Percentiles rank a stretch among this genome's conserved stretches.
These are phyloP conservation scores for Platanus orientalis DNA, from an alignment of 164 flowering plant genomes.

Conservation along the genomic window DNA sequence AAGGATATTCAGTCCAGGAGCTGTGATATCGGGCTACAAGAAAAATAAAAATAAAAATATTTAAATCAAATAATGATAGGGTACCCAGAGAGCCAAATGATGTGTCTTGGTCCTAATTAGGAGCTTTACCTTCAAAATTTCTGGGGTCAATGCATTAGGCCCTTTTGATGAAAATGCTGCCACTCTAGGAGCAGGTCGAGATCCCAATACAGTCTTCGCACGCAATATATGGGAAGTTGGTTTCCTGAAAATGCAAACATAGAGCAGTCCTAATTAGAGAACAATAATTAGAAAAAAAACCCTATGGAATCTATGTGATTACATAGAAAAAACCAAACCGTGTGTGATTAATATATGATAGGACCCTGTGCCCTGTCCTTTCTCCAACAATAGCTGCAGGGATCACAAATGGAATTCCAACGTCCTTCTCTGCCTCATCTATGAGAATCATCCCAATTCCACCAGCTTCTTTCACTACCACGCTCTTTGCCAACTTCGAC, in stretches of 20 bases:
- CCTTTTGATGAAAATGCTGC: conserved; percentile 80
- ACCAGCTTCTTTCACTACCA: conserved; percentile 68
- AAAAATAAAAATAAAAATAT: conserved; percentile 14
- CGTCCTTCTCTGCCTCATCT: conserved; percentile 60
- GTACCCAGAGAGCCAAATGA: neutral
- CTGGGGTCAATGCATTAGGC: conserved; percentile 65
- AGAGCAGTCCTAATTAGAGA: conserved; percentile 6
- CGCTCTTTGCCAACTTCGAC: conserved; percentile 59
- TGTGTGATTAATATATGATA: conserved; percentile 52
- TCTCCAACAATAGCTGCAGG: conserved; percentile 65
- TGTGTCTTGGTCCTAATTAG: neutral
- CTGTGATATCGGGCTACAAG: conserved; percentile 69
- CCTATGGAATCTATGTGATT: neutral
- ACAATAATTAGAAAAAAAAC: neutral
- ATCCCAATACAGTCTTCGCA: conserved; percentile 58
- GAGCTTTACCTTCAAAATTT: conserved; percentile 62
- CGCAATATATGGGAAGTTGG: conserved; percentile 45
- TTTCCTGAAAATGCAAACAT: conserved; percentile 26
- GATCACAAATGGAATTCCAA: conserved; percentile 65
- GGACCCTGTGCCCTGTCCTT: conserved; percentile 35
- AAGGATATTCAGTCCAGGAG: conserved; percentile 83
- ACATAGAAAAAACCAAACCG: conserved; percentile 31
- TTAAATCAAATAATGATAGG: neutral
- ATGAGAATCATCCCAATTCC: conserved; percentile 81
- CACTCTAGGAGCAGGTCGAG: conserved; percentile 64